A percentile compares a stretch with the other conserved stretches of the same genome.
phyloP scores from a whole-genome alignment of 495 filamentous ascomycete species.

The Choiromyces venosus region DNA sequence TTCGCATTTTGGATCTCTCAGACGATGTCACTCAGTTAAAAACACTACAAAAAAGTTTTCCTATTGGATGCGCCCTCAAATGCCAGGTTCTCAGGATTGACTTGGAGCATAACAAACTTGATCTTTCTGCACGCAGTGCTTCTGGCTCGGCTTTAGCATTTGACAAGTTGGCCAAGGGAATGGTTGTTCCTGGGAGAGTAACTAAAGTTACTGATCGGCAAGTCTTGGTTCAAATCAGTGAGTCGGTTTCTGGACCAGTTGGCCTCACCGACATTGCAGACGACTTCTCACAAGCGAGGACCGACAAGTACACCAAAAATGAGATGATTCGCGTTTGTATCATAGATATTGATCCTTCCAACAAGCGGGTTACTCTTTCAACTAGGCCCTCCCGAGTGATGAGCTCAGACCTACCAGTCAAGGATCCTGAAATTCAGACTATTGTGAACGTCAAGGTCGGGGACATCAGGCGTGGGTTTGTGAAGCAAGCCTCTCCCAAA shows the following conservation, averaged over 20 bases:
- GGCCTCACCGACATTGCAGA: slow-evolving; percentile 74
- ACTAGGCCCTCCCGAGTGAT: slow-evolving; percentile 80
- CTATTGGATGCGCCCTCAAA: slow-evolving; percentile 75
- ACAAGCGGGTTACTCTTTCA: slow-evolving; percentile 77
- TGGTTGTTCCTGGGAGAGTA: slow-evolving; percentile 74
- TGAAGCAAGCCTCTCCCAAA: slow-evolving; percentile 77
- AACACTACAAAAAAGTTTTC: slow-evolving; percentile 75
- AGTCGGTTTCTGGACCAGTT: slow-evolving; percentile 65
- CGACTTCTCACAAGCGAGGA: slow-evolving; percentile 66
- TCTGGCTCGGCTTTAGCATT: slow-evolving; percentile 56
- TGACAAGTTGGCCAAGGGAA: slow-evolving; percentile 63
- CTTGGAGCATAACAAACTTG: slow-evolving; percentile 63
- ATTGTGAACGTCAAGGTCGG: slow-evolving; percentile 66
- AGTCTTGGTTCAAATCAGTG: slow-evolving; percentile 77
- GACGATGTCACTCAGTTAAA: slow-evolving; percentile 73
- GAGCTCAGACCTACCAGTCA: slow-evolving; percentile 75
- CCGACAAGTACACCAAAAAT: slow-evolving; percentile 62
- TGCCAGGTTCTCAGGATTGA: slow-evolving; percentile 74
- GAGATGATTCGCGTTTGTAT: slow-evolving; percentile 80
- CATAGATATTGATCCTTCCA: slow-evolving; percentile 68
- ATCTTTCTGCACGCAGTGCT: slow-evolving; percentile 67
- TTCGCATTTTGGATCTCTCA: slow-evolving; percentile 73
- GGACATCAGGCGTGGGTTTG: slow-evolving; percentile 79
- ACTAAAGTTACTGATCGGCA: slow-evolving; percentile 79
- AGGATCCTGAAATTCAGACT: slow-evolving; percentile 70